These are phyloP conservation scores for Canariomyces notabilis DNA, from an alignment of 2,329 filamentous ascomycete species.

Conservation along the genomic window DNA sequence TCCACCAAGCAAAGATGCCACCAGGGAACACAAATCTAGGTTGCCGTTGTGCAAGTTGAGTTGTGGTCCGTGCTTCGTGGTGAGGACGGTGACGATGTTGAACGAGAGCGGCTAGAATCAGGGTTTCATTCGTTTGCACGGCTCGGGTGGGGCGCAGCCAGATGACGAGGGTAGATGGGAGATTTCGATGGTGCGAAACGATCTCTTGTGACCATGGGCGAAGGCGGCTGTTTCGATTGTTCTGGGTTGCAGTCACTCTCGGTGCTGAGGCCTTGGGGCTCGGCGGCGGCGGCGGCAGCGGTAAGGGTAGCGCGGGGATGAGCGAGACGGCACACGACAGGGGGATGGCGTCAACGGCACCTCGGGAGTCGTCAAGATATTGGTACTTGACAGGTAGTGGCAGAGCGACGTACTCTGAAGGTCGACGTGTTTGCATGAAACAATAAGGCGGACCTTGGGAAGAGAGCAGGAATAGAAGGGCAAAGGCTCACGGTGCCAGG, in stretches of 20 bases:
- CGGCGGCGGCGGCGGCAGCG: constrained; percentile 12
- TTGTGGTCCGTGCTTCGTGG: constrained; percentile 35
- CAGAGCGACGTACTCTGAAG: constrained; percentile 1
- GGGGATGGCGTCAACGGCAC: constrained; percentile 14
- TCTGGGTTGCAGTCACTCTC: constrained; percentile 15
- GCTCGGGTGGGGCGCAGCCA: constrained; percentile 19
- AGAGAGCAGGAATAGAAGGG: not conserved
- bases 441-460: not conserved
- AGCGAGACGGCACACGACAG: constrained; percentile 1
- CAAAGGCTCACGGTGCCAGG: constrained; percentile 7
- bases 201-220: constrained; percentile 16
- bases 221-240: constrained; percentile 13
- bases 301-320: no score
- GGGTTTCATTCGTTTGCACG: constrained; percentile 37
- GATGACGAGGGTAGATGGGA: constrained; percentile 14
- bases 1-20: constrained; percentile 23
- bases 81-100: constrained; percentile 25
- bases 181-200: constrained; percentile 20
- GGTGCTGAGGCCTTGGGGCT: constrained; percentile 12
- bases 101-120: constrained; percentile 37
- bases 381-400: not conserved
- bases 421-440: constrained; percentile 13
- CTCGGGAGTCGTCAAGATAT: not conserved
- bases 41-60: constrained; percentile 24
- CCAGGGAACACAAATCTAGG: constrained; percentile 23